phyloP scores from a whole-genome alignment of 352 stramenopile genomes.

The Phytophthora sojae region DNA sequence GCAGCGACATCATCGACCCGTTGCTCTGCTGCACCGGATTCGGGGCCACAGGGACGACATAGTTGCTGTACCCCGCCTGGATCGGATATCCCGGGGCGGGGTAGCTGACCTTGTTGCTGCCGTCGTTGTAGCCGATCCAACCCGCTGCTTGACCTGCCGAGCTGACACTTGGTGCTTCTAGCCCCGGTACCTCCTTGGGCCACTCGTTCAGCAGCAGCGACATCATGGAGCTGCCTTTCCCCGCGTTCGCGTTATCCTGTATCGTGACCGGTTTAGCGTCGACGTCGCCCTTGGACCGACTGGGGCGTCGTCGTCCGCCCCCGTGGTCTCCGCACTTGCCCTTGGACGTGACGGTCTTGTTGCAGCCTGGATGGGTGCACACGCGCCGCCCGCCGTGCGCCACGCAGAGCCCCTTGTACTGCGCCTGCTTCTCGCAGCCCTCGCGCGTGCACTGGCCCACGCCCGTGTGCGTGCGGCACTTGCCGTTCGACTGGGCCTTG shows the following conservation, averaged over 20 bases:
- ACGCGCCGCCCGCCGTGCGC: slow-evolving; percentile 23
- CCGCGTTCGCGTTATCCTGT: background rate
- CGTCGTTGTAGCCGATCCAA: background rate
- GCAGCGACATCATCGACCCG: slow-evolving; percentile 32
- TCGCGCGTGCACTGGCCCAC: slow-evolving; percentile 17
- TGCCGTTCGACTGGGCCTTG: slow-evolving; percentile 21
- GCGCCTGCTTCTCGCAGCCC: slow-evolving; percentile 28
- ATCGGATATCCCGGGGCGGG: background rate
- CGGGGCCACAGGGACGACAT: background rate
- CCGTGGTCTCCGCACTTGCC: slow-evolving; percentile 30
- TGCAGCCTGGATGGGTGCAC: slow-evolving; percentile 16
- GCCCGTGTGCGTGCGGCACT: slow-evolving; percentile 27
- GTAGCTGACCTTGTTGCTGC: background rate
- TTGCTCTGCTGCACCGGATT: background rate
- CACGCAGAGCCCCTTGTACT: slow-evolving; percentile 29
- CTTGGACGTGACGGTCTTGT: slow-evolving; percentile 34
- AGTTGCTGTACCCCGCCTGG: background rate
- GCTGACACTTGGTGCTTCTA: background rate
- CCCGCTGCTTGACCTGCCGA: background rate
- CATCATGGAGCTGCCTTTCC: slow-evolving; percentile 22
- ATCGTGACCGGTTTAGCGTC: background rate
- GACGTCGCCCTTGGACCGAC: background rate
- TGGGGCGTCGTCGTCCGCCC: slow-evolving; percentile 10
- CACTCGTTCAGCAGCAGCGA: slow-evolving; percentile 27
- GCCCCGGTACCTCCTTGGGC: background rate